phyloP scores from a whole-genome alignment of 306 rosid genomes.

The Castanospermum australe region DNA sequence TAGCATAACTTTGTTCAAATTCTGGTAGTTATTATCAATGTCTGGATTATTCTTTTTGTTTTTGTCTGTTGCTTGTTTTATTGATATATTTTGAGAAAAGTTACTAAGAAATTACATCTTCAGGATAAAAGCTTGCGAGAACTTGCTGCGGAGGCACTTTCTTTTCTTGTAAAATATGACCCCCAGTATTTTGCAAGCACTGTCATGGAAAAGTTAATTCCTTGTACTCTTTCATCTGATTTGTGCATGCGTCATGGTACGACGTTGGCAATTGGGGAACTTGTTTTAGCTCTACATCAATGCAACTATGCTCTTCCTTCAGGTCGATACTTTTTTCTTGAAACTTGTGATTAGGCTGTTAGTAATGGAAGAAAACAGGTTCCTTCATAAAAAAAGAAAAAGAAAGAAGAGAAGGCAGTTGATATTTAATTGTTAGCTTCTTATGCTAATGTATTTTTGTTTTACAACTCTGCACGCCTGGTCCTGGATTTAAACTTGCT shows the following conservation, averaged over 20 bases:
- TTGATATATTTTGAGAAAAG: slow-evolving; percentile 23
- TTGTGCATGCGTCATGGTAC: slow-evolving; percentile 98
- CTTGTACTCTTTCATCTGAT: slow-evolving; percentile 90
- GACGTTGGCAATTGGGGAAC: slow-evolving; percentile 80
- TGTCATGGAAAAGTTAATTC: slow-evolving; percentile 72
- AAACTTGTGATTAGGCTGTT: slow-evolving; percentile 25
- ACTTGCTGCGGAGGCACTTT: slow-evolving; percentile 86
- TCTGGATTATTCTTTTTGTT: slow-evolving; percentile 8
- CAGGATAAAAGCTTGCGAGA: slow-evolving; percentile 97
- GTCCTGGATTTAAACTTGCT: not conserved
- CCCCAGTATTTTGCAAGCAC: slow-evolving; percentile 64
- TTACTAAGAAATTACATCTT: slow-evolving; percentile 36
- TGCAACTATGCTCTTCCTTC: slow-evolving; percentile 61
- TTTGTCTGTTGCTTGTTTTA: slow-evolving; percentile 13
- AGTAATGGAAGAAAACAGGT: not conserved
- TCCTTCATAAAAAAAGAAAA: not conserved
- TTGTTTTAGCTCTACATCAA: slow-evolving; percentile 69
- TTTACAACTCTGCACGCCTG: not conserved
- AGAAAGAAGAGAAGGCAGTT: not conserved
- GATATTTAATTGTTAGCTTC: slow-evolving; percentile 18
- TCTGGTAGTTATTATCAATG: not conserved
- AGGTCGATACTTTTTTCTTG: slow-evolving; percentile 51
- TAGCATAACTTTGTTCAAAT: slow-evolving; percentile 13
- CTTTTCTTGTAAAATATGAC: slow-evolving; percentile 78
- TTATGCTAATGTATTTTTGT: slow-evolving; percentile 15